Evolutionary conservation across 2,329 filamentous ascomycete species (phyloP).

Genomic region (Fusarium sp.): DNA sequence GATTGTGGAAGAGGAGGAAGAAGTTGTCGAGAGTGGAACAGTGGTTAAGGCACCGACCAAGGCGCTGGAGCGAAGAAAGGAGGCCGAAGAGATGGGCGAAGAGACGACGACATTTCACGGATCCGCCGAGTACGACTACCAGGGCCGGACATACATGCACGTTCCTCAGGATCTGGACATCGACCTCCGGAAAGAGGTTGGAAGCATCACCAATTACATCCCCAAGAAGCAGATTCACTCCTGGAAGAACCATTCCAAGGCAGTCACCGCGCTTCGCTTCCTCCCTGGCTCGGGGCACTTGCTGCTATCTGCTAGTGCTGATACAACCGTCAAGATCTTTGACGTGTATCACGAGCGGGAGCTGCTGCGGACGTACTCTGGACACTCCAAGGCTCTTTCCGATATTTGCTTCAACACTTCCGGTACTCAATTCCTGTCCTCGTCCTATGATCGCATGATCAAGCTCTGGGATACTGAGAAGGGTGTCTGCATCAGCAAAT

Average conservation of each 20-base stretch:
- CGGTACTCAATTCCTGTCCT: conserved; percentile 88
- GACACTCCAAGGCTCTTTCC: conserved; percentile 89
- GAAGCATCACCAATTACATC: conserved; percentile 87
- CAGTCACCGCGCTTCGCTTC: conserved; percentile 89
- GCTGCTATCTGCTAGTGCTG: conserved; percentile 88
- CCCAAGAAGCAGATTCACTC: conserved; percentile 94
- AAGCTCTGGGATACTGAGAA: conserved; percentile 99
- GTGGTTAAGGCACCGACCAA: conserved; percentile 66
- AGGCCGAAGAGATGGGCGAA: conserved; percentile 69
- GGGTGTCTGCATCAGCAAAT: conserved; percentile 86
- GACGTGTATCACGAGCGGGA: conserved; percentile 92
- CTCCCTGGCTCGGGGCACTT: conserved; percentile 90
- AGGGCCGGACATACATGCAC: conserved; percentile 97
- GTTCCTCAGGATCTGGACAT: conserved; percentile 90
- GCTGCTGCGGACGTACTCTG: conserved; percentile 88
- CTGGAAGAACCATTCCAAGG: conserved; percentile 86
- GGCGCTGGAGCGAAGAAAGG: conserved; percentile 65
- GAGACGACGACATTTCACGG: conserved; percentile 93
- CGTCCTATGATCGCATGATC: conserved; percentile 94
- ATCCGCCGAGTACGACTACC: conserved; percentile 86
- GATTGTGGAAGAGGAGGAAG: conserved; percentile 77
- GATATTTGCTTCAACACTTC: conserved; percentile 87
- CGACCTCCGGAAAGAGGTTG: conserved; percentile 83
- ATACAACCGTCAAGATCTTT: conserved; percentile 92
- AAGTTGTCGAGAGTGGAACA: conserved; percentile 72